Conservation (phyloP, 78 protist species). For the Dictyostelium discoideum region dicty_2.7 NC_007088.5:7462501-7463000, state of each 20-base stretch:
- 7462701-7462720: too few relatives aligned
- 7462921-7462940: neutral
- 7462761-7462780: neutral
- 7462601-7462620: neutral
- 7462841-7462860: neutral
- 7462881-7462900: neutral
- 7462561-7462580: neutral
- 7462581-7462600: neutral
- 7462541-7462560: neutral
- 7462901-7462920: neutral
- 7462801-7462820: neutral
- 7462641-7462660: neutral
- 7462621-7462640: too few relatives aligned
- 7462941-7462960: neutral
- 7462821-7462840: neutral
- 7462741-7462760: neutral
- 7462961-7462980: neutral
- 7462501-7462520: neutral
- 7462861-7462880: neutral
- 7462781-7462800: neutral
- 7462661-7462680: too few relatives aligned
- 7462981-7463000: neutral
- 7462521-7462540: neutral
- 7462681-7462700: too few relatives aligned
- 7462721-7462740: neutral